Base-by-base conservation (phyloP, 768 basidiomycete species). In the Amanita muscaria region DNA sequence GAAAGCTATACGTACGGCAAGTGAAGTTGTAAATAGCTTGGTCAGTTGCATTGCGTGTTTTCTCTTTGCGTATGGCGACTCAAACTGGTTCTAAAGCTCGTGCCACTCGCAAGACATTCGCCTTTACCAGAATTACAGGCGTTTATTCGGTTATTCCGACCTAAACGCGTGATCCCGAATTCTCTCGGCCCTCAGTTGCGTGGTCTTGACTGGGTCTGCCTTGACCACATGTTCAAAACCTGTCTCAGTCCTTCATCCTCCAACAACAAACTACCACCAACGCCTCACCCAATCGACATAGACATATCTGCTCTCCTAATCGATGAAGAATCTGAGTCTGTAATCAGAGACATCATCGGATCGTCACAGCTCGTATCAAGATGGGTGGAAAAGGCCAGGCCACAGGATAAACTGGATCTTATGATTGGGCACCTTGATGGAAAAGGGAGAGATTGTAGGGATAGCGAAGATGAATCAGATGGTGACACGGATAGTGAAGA, bases 101-200 rank as follows among this genome's bases (percentile, higher is more conserved):
- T 86, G 6, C 90, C 90, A 1, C 69, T 98, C 4, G 77, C 79
- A 7, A 78, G 94, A 2, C 94, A 98, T 56, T 94, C 91, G 0
- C 73, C 86, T 0, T 74, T 96, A 4, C 86, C 88, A 0, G 94
- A 98, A 57, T 73, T 99, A 1, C 79, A 81, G 48, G 63, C 67
- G 1, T 83, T 99, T 42, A 88, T 96, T 19, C 65, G 73, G 0
- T 71, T 94, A 14, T 96, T 99, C 63, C 74, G 74, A 15, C 94
- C 94, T 0, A 69, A 64, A 31, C 70, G 75, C 3, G 62, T 98
- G 1, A 73, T 89, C 2, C 94, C 93, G 0, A 94, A 93, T 54
- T 86, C 88, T 0, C 64, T 78, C 71, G 52, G 73, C 65, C 56
- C 78, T 56, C 44, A 63, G 50, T 31, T 74, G 66, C 44, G 59